phyloP scores from a whole-genome alignment of 2,329 filamentous ascomycete species.

The Juglanconis sp. region DNA sequence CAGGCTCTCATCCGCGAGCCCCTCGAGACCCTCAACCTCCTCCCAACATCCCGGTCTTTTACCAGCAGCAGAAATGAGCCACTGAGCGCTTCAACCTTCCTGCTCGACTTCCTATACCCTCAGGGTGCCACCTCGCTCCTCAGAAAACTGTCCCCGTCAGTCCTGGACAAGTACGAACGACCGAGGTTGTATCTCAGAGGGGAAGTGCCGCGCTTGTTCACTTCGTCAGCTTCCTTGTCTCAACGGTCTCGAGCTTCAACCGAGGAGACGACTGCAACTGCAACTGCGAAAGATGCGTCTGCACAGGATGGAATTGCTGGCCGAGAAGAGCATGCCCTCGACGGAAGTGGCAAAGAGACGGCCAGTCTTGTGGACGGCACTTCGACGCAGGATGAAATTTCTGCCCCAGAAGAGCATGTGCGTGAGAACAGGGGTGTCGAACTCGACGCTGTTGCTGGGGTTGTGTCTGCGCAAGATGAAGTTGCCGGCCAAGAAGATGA shows the following conservation, averaged over 20 bases:
- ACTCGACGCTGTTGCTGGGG: background rate
- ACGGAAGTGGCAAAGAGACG: background rate
- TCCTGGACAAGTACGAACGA: conserved; percentile 20
- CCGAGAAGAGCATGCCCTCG: background rate
- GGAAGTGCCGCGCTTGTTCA: conserved; percentile 23
- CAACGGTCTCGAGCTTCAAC: background rate
- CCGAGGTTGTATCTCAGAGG: conserved; percentile 13
- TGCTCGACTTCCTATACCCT: conserved; percentile 57
- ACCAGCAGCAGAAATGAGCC: conserved; percentile 22
- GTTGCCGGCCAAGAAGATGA: background rate
- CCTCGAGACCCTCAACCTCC: conserved; percentile 25
- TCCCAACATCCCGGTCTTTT: conserved; percentile 20
- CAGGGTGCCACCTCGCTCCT: conserved; percentile 40
- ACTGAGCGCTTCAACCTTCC: conserved; percentile 44
- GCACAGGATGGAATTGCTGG: background rate
- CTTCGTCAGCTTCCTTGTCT: conserved; percentile 23
- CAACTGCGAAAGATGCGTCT: background rate
- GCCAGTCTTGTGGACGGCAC: background rate
- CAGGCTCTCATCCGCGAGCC: conserved; percentile 34
- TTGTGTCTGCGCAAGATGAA: background rate
- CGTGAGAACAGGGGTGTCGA: background rate
- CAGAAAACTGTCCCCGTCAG: conserved; percentile 30
- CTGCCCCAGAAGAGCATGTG: background rate
- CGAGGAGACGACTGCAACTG: background rate
- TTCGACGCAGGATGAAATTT: background rate